Evolutionary conservation across 257 asterid species (phyloP), one percentile per base, ranked within the genome.

Genomic region (Thymus mandschuricus): DNA sequence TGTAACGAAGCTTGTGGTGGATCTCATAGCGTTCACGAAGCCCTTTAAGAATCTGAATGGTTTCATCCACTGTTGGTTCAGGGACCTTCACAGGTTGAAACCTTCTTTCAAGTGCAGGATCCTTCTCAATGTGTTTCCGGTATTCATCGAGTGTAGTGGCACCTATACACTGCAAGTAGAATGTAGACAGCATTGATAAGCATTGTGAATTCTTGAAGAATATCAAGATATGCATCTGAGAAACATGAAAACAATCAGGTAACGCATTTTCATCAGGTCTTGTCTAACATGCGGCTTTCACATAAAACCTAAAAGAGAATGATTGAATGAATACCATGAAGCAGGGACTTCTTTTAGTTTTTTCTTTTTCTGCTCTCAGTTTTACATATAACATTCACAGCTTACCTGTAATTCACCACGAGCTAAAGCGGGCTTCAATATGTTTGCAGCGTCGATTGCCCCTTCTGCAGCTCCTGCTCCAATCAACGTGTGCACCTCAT

Each of bases 391-490:
- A 49, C 28, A 38, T 74, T 61, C 8, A 43, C 12, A 29, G 65
- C 87, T 65, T 70, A 93, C 98, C 95, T 93, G 98, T 56, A 93
- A 80, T 86, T 93, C 98, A 77, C 98, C 97, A 15, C 97, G 93
- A 51, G 98, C 95, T 60, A 94, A 82, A 72, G 98, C 95, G 63
- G 97, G 97, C 85, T 91, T 94, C 82, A 94, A 83, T 72, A 94
- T 89, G 83, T 94, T 94, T 31, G 98, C 98, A 6, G 98, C 98
- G 78, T 91, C 96, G 72, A 94, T 91, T 10, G 98, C 98, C 66
- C 97, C 97, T 78, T 89, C 98, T 3, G 96, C 98, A 70, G 98
- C 98, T 80, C 98, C 98, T 34, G 98, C 98, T 66, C 98, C 98
- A 63, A 93, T 91, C 79, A 94, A 84, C 1, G 99, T 94, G 83